Conservation (phyloP, 208 protist genomes). For the Leishmania mexicana region DNA sequence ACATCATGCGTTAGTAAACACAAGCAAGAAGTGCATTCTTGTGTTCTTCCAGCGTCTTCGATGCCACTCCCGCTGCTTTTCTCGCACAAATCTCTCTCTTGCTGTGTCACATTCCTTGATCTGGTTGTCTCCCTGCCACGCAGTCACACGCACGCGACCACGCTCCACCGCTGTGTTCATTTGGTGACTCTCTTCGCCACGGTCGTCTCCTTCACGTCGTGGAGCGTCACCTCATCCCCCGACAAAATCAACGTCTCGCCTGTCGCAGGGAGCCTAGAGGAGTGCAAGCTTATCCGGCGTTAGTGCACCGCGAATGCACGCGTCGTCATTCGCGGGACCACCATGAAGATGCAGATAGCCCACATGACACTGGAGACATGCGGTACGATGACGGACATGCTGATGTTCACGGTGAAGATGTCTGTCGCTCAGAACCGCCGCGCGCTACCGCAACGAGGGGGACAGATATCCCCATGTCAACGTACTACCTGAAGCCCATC, state of each 20-base stretch:
- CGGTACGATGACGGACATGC: slow-evolving; percentile 8
- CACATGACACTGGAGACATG: slow-evolving; percentile 2
- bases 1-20: too few relatives aligned
- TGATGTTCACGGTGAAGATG: not conserved
- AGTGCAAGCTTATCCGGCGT: not conserved
- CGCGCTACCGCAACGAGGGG: not conserved
- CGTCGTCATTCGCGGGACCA: slow-evolving; percentile 7
- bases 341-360: not conserved
- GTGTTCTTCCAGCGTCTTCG: too few relatives aligned
- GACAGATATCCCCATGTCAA: not conserved
- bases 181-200: slow-evolving; percentile 10
- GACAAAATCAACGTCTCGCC: not conserved
- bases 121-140: not conserved
- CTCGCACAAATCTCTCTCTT: not conserved
- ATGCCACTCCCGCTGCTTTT: too few relatives aligned
- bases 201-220: slow-evolving; percentile 10
- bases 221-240: slow-evolving; percentile 13
- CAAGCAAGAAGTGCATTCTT: too few relatives aligned
- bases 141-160: not conserved
- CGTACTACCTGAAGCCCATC: slow-evolving; percentile 15
- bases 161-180: slow-evolving; percentile 10
- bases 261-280: not conserved
- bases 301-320: slow-evolving; percentile 9
- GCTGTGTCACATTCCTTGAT: not conserved
- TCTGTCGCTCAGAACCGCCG: not conserved